These are phyloP conservation scores for Ustulina deusta DNA, from an alignment of 2,329 filamentous ascomycete species.

Conservation along the genomic window DNA sequence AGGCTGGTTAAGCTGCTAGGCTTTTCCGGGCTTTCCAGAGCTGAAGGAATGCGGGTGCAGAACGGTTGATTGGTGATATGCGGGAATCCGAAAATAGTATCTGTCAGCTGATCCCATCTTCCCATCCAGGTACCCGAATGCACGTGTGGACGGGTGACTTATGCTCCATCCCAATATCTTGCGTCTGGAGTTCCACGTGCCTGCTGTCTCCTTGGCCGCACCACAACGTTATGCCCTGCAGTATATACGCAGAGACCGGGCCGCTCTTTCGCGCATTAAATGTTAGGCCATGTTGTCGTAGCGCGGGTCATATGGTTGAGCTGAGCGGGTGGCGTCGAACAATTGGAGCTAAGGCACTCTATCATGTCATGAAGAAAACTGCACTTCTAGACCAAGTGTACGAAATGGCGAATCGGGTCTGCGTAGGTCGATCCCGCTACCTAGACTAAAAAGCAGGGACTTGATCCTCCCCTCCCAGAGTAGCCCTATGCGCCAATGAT, in stretches of 20 bases:
- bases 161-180: neutral
- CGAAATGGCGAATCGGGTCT: constrained; percentile 81
- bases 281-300: neutral
- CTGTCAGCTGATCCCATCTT: neutral
- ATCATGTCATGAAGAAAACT: constrained; percentile 76
- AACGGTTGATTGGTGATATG: constrained; percentile 3
- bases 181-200: constrained; percentile 6
- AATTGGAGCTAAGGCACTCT: neutral
- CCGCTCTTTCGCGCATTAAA: neutral
- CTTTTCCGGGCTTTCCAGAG: neutral
- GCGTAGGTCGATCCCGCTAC: constrained; percentile 84
- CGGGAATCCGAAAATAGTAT: constrained; percentile 1
- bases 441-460: constrained; percentile 90
- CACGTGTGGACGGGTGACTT: constrained; percentile 5
- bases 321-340: neutral
- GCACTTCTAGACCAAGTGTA: constrained; percentile 80
- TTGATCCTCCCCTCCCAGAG: constrained; percentile 95
- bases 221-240: neutral
- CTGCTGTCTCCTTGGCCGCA: neutral
- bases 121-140: constrained; percentile 21
- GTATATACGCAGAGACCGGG: neutral
- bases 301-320: neutral
- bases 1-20: neutral
- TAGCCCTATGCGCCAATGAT: constrained; percentile 85
- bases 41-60: neutral